A percentile compares a stretch with the other conserved stretches of the same genome.
Conservation (phyloP, 345 rosid species). For the Melaleuca alternifolia region DNA sequence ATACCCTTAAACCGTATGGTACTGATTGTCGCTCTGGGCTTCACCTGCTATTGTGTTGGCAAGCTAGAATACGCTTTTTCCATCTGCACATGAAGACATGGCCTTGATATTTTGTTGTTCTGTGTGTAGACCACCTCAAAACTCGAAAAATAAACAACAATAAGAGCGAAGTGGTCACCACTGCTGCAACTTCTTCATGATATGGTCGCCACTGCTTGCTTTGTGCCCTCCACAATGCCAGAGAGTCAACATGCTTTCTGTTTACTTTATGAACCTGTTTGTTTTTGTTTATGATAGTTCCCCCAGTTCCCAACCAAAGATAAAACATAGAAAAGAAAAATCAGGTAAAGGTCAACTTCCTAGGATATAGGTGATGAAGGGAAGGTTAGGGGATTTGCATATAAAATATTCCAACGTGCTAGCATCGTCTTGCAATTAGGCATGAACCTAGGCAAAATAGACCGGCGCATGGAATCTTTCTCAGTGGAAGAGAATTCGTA, state of each 20-base stretch:
- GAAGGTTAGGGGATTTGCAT: not conserved
- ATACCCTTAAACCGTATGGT: not conserved
- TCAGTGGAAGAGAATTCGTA: not conserved
- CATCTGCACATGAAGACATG: not conserved
- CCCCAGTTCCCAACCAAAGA: not conserved
- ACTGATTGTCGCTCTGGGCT: not conserved
- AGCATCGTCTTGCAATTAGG: not conserved
- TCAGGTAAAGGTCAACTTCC: not conserved
- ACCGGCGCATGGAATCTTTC: not conserved
- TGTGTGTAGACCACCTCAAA: not conserved
- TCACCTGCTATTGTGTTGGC: not conserved
- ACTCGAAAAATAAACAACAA: not conserved
- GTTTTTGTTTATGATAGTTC: not conserved
- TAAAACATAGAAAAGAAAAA: not conserved
- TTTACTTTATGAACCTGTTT: not conserved
- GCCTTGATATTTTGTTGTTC: not conserved
- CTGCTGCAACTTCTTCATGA: not conserved
- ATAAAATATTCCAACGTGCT: not conserved
- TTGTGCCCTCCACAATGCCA: not conserved
- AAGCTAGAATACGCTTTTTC: not conserved
- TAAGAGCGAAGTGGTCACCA: not conserved
- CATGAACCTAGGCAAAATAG: not conserved
- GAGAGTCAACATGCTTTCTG: not conserved
- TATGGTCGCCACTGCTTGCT: not conserved
- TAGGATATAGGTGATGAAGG: not conserved